phyloP scores from a whole-genome alignment of 805 yeast species.

The Cyberlindnera japonica region DNA sequence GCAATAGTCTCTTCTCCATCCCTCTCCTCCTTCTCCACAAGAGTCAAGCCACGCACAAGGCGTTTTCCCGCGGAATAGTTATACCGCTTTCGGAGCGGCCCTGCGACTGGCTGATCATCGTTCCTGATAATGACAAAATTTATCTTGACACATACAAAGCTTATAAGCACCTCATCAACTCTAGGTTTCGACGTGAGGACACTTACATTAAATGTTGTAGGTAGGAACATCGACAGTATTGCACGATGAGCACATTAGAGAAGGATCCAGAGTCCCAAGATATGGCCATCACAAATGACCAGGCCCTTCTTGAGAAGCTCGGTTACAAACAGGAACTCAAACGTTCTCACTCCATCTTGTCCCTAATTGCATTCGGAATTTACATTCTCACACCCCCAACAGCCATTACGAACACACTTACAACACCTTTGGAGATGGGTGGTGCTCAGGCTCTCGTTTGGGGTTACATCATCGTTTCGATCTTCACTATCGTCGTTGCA shows the following conservation, averaged over 20 bases:
- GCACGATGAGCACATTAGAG: neutral
- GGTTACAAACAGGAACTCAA: slow-evolving; percentile 28
- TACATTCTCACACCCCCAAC: slow-evolving; percentile 26
- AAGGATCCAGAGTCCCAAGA: slow-evolving; percentile 15
- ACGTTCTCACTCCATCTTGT: slow-evolving; percentile 24
- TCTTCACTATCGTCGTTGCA: slow-evolving; percentile 26
- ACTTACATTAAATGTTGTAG: too few relatives aligned
- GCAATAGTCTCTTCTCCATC: too few relatives aligned
- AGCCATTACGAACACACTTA: slow-evolving; percentile 27
- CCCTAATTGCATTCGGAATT: slow-evolving; percentile 26
- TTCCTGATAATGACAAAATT: too few relatives aligned
- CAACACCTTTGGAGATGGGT: slow-evolving; percentile 24
- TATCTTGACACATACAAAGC: neutral
- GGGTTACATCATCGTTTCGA: slow-evolving; percentile 27
- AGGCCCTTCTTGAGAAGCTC: slow-evolving; percentile 20
- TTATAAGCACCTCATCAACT: too few relatives aligned
- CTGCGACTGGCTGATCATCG: too few relatives aligned
- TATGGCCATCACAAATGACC: slow-evolving; percentile 4
- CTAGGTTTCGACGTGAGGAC: too few relatives aligned
- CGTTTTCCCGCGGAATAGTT: neutral
- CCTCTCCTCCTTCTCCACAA: neutral
- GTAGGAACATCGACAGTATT: neutral
- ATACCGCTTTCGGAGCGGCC: neutral
- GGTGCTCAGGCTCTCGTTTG: slow-evolving; percentile 28
- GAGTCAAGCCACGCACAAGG: neutral